Evolutionary conservation across 108 stramenopile species (phyloP).

Genomic region (Cyclotella distinguenda): DNA sequence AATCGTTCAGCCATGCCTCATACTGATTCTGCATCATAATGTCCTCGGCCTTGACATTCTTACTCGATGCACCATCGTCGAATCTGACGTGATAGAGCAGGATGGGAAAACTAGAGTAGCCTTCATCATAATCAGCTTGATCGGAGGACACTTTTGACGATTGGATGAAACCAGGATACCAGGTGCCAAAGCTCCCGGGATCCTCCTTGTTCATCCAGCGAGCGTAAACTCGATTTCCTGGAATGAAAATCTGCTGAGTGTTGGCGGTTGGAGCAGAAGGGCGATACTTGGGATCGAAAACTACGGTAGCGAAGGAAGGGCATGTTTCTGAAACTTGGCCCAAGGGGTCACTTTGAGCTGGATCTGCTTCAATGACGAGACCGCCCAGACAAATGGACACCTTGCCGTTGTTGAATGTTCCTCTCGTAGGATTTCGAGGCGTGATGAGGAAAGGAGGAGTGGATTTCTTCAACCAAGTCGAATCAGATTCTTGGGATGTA

Average conservation of each 20-base stretch:
- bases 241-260: slow-evolving; percentile 40
- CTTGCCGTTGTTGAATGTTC: slow-evolving; percentile 14
- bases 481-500: neutral
- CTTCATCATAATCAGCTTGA: slow-evolving; percentile 17
- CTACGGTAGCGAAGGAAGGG: slow-evolving; percentile 11
- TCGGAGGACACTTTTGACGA: slow-evolving; percentile 28
- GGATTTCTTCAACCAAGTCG: slow-evolving; percentile 1
- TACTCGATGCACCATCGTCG: slow-evolving; percentile 36
- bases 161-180: slow-evolving; percentile 43
- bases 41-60: slow-evolving; percentile 29
- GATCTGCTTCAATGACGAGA: slow-evolving; percentile 35
- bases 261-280: slow-evolving; percentile 17
- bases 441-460: slow-evolving; percentile 1
- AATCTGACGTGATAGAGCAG: slow-evolving; percentile 40
- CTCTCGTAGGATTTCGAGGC: slow-evolving; percentile 4
- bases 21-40: slow-evolving; percentile 48
- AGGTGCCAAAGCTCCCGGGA: slow-evolving; percentile 39
- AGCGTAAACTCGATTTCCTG: slow-evolving; percentile 45
- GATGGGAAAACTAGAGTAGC: slow-evolving; percentile 19
- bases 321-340: slow-evolving; percentile 9
- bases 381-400: slow-evolving; percentile 38
- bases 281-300: slow-evolving; percentile 20
- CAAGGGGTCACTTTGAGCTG: slow-evolving; percentile 6
- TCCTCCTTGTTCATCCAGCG: slow-evolving; percentile 46
- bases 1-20: slow-evolving; percentile 35